These are phyloP conservation scores for Ganoderma leucocontextum DNA, from an alignment of 1,284 basidiomycete species.

Conservation along the genomic window DNA sequence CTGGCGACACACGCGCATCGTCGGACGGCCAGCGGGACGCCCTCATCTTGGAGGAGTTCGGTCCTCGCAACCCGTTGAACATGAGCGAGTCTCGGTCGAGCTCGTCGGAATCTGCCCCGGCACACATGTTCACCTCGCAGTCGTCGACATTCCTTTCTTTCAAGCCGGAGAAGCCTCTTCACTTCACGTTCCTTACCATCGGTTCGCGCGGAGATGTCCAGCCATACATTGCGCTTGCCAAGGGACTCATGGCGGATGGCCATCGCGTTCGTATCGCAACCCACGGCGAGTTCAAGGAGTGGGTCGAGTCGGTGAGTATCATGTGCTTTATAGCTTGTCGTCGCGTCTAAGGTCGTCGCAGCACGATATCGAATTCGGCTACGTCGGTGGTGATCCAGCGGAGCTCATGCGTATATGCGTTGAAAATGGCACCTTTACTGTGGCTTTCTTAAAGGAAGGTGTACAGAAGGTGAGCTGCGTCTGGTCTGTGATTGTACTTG, in stretches of 20 bases:
- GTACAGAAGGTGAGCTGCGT: slow-evolving; percentile 73
- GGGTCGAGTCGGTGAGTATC: slow-evolving; percentile 89
- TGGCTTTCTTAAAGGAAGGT: slow-evolving; percentile 92
- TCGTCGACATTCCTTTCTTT: slow-evolving; percentile 95
- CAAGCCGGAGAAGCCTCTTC: slow-evolving; percentile 84
- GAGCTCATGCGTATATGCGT: slow-evolving; percentile 95
- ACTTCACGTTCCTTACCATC: slow-evolving; percentile 94
- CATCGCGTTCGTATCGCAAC: slow-evolving; percentile 89
- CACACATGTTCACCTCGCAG: slow-evolving; percentile 94
- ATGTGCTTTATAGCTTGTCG: not conserved
- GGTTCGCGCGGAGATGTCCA: slow-evolving; percentile 95
- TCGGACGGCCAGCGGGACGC: slow-evolving; percentile 68
- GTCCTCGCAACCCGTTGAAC: slow-evolving; percentile 51
- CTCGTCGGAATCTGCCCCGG: slow-evolving; percentile 69
- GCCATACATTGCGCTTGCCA: slow-evolving; percentile 93
- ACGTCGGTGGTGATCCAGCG: slow-evolving; percentile 96
- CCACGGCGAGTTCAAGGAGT: slow-evolving; percentile 93
- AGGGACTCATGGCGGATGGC: slow-evolving; percentile 91
- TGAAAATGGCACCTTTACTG: slow-evolving; percentile 96
- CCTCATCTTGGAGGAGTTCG: slow-evolving; percentile 78
- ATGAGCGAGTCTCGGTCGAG: slow-evolving; percentile 50
- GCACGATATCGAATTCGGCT: slow-evolving; percentile 93
- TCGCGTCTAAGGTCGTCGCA: slow-evolving; percentile 41
- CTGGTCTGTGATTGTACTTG: not conserved
- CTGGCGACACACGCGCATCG: slow-evolving; percentile 50